Evolutionary conservation across 2,329 filamentous ascomycete species (phyloP), one percentile per base, ranked within the genome.

Genomic region (Alternaria angustiovoidea): DNA sequence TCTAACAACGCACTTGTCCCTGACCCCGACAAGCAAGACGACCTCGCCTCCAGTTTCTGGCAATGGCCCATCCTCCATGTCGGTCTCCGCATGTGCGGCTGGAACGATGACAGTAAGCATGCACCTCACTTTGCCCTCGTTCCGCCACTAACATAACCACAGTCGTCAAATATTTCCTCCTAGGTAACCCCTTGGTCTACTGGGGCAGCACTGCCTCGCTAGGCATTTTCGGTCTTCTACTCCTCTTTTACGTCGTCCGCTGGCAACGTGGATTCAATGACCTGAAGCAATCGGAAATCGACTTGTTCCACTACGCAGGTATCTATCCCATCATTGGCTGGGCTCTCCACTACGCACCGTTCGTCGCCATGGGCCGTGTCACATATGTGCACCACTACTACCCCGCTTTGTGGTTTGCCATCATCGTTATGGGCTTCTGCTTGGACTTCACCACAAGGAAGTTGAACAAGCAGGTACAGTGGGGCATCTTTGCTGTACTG

Each of bases 381-480:
- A 99, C 95, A 16, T 99, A 99, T 75, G 95, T 99, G 55, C 95
- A 99, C 80, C 95, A 99, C 83, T 99, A 99, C 85, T 99, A 98
- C 80, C 95, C 95, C 11, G 95, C 95, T 9, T 87, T 99, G 11
- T 99, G 98, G 84, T 99, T 98, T 79, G 94, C 95, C 71, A 97
- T 99, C 67, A 84, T 99, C 46, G 88, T 87, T 16, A 88, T 94
- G 63, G 94, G 94, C 54, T 99, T 99, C 85, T 86, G 93, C 68
- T 81, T 91, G 56, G 93, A 98, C 79, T 98, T 92, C 89, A 84
- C 89, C 64, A 87, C 93, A 47, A 86, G 89, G 66, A 89, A 86
- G 71, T 83, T 92, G 66, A 85, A 84, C 68, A 87, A 86, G 74
- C 81, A 79, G 42, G 72, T 92, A 30, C 89, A 92, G 78, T 88